Conservation (phyloP, 164 flowering plant genomes). For the Malania oleifera region DNA sequence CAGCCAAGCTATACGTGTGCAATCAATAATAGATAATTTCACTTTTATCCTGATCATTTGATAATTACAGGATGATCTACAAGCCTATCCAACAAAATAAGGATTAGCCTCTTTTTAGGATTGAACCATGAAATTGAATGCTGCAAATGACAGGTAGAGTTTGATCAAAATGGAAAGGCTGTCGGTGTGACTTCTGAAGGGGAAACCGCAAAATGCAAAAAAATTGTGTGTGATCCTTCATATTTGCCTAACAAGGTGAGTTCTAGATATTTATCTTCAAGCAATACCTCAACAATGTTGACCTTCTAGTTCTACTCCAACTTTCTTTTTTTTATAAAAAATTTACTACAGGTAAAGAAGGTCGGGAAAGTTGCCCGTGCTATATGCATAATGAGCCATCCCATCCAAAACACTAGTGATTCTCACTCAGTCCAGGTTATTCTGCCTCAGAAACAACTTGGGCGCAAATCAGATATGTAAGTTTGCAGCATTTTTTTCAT, state of each 20-base stretch:
- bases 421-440: slow-evolving; percentile 92
- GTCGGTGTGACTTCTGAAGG: slow-evolving; percentile 93
- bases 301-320: neutral
- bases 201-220: slow-evolving; percentile 97
- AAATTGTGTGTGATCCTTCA: slow-evolving; percentile 95
- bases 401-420: slow-evolving; percentile 80
- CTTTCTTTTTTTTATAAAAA: neutral
- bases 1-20: too few species aligned
- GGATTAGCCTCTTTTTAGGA: too few species aligned
- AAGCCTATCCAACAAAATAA: too few species aligned
- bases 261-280: neutral
- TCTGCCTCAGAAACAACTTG: slow-evolving; percentile 95
- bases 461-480: slow-evolving; percentile 94
- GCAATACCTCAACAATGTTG: neutral
- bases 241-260: slow-evolving; percentile 81
- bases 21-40: too few species aligned
- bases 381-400: slow-evolving; percentile 92
- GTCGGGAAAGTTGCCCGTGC: slow-evolving; percentile 95
- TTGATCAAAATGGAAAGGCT: slow-evolving; percentile 71
- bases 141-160: slow-evolving; percentile 56
- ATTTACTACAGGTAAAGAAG: slow-evolving; percentile 61
- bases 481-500: slow-evolving; percentile 9
- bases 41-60: too few species aligned
- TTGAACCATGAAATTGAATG: too few species aligned
- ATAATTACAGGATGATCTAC: too few species aligned